Percentiles rank a stretch among this genome's conserved stretches.
These are phyloP conservation scores for Moniliophthora roreri DNA, from an alignment of 1,284 basidiomycete species.

Conservation along the genomic window DNA sequence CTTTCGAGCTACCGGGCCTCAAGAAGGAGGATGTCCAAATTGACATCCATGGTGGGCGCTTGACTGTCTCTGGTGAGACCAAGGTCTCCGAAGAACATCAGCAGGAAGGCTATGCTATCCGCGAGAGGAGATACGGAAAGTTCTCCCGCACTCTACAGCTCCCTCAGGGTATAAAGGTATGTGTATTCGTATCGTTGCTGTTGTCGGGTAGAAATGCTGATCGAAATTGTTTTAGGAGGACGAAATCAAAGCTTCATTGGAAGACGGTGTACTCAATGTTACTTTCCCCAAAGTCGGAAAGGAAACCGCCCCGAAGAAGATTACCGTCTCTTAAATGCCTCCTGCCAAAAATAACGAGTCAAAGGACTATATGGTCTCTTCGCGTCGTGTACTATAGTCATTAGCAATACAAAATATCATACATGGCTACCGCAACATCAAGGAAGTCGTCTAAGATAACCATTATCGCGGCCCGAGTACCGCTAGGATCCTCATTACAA, in stretches of 20 bases:
- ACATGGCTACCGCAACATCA: too few relatives aligned
- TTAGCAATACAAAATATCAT: too few relatives aligned
- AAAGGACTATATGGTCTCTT: too few relatives aligned
- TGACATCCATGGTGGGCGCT: constrained; percentile 14
- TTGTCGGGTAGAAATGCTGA: background rate
- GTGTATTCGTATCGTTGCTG: background rate
- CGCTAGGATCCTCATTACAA: too few relatives aligned
- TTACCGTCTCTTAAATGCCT: background rate
- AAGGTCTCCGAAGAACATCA: constrained; percentile 12
- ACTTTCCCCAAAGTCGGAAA: constrained; percentile 1
- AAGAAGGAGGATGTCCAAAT: constrained; percentile 15
- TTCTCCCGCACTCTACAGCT: constrained; percentile 17
- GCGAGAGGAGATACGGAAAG: constrained; percentile 17
- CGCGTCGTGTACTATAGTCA: too few relatives aligned
- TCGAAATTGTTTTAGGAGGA: background rate
- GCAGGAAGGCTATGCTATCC: constrained; percentile 16
- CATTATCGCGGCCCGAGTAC: too few relatives aligned
- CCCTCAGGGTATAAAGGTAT: constrained; percentile 17
- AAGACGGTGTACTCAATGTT: background rate
- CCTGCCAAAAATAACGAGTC: too few relatives aligned
- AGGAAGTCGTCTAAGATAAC: too few relatives aligned
- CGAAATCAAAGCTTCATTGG: background rate
- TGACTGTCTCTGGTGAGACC: constrained; percentile 15
- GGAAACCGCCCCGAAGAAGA: background rate
- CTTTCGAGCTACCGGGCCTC: constrained; percentile 16